Conservation (phyloP, 139 green algal species). For the Haematococcus sp. region DNA sequence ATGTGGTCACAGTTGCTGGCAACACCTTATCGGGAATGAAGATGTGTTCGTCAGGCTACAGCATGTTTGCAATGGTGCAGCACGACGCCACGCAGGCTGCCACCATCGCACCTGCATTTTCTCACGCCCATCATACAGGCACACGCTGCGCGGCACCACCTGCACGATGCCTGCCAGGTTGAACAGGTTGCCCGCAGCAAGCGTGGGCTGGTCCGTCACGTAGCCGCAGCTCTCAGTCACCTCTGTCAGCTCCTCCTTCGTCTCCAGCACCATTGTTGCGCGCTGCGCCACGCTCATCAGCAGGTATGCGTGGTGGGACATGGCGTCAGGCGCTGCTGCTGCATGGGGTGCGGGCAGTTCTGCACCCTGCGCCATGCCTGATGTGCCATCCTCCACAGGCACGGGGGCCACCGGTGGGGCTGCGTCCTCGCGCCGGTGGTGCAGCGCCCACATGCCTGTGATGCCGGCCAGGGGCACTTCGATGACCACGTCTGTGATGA, state of each 20-base stretch:
- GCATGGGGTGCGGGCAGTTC: background rate
- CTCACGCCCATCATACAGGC: slow-evolving; percentile 54
- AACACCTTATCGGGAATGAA: no score
- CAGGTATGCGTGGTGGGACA: slow-evolving; percentile 74
- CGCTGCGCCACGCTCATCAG: slow-evolving; percentile 52
- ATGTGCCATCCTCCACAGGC: no score
- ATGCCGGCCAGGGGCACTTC: slow-evolving; percentile 61
- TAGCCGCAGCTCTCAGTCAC: slow-evolving; percentile 37
- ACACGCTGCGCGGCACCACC: slow-evolving; percentile 52
- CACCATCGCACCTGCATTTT: slow-evolving; percentile 21
- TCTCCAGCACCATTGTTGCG: slow-evolving; percentile 73
- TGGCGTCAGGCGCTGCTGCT: slow-evolving; percentile 11
- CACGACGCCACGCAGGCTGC: background rate
- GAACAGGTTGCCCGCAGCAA: slow-evolving; percentile 75
- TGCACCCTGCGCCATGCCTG: background rate
- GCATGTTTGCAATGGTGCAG: background rate
- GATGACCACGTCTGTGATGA: slow-evolving; percentile 76
- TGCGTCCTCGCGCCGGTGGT: slow-evolving; percentile 31
- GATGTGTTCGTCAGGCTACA: no score
- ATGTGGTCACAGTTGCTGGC: no score
- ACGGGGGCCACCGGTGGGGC: no score
- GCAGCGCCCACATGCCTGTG: slow-evolving; percentile 74
- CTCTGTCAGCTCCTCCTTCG: slow-evolving; percentile 70
- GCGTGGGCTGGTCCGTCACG: slow-evolving; percentile 47
- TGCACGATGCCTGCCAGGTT: slow-evolving; percentile 47